Evolutionary conservation across 78 protist genomes (phyloP).

Genomic region (Emiliania huxleyi): DNA sequence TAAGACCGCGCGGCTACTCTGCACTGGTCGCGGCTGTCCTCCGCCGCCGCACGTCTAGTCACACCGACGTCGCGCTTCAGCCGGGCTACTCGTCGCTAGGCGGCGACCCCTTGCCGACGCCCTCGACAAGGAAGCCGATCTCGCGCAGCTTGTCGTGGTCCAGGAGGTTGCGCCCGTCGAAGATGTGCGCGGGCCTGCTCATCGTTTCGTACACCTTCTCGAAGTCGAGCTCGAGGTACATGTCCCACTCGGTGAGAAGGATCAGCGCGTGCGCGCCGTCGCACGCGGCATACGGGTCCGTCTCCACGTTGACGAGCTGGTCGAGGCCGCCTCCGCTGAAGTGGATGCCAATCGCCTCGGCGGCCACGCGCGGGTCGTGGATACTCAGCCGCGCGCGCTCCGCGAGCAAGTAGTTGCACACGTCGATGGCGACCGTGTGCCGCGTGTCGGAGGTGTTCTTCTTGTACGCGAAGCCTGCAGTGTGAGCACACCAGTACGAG

Average conservation of each 20-base stretch:
- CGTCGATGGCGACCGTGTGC: constrained; percentile 80
- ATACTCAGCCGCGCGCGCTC: constrained; percentile 84
- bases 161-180: constrained; percentile 86
- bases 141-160: constrained; percentile 52
- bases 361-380: constrained; percentile 95
- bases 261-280: constrained; percentile 80
- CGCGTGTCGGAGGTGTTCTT: constrained; percentile 85
- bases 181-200: constrained; percentile 80
- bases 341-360: not conserved
- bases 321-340: constrained; percentile 54
- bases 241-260: constrained; percentile 95
- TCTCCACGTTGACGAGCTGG: constrained; percentile 70
- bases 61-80: too few species aligned
- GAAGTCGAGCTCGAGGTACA: constrained; percentile 72
- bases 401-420: constrained; percentile 58
- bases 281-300: not conserved
- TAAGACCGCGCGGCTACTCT: too few species aligned
- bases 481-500: constrained; percentile 77
- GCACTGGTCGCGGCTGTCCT: too few species aligned
- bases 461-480: constrained; percentile 97
- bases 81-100: too few species aligned
- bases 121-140: constrained; percentile 77
- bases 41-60: too few species aligned
- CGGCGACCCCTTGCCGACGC: constrained; percentile 71
- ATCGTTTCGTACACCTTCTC: not conserved